Evolutionary conservation across 2,329 filamentous ascomycete species (phyloP), one percentile per base, ranked within the genome.

Genomic region (Colletotrichum sp.): DNA sequence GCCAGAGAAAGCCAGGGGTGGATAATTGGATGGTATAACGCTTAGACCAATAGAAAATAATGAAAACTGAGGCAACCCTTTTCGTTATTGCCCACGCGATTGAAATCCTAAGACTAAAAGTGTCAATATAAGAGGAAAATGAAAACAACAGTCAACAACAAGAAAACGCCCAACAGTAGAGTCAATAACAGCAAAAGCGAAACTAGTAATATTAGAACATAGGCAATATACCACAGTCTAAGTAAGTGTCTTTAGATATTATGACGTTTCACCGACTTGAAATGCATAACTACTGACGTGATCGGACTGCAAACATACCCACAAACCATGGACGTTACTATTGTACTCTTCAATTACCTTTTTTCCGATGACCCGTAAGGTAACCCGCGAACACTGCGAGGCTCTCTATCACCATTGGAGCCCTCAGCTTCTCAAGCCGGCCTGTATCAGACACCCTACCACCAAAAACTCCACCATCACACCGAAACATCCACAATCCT

Each of bases 31-130:
- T 3, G 10, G 12, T 10, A n/a, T 3, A 48, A 48, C 39, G 18
- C 9, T 2, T 22, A n/a, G 9, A 10, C 5, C 3, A 48, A n/a
- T n/a, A 2, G 12, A n/a, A 18, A 0, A 39, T 16, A 5, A 39
- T 39, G 36, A 8, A 22, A 22, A 22, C 22, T 22, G 22, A 22
- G 22, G 22, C 22, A 22, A 22, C 22, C 22, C 22, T 22, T 22
- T 22, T 22, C 22, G 22, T 22, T 22, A 22, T 22, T 22, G 22
- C 22, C 22, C 22, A 22, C 22, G 22, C 22, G 22, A 22, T 22
- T 22, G 22, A 22, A 22, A 22, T 22, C 22, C 22, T 22, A 6
- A 10, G 18, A 12, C 39, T 12, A 48, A 12, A 3, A n/a, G 3
- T 12, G 18, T n/a, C 2, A 48, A 9, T 48, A n/a, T 6, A 3